Conservation (phyloP, 2,329 filamentous ascomycete species). For the Phialocephala subalpina region DNA sequence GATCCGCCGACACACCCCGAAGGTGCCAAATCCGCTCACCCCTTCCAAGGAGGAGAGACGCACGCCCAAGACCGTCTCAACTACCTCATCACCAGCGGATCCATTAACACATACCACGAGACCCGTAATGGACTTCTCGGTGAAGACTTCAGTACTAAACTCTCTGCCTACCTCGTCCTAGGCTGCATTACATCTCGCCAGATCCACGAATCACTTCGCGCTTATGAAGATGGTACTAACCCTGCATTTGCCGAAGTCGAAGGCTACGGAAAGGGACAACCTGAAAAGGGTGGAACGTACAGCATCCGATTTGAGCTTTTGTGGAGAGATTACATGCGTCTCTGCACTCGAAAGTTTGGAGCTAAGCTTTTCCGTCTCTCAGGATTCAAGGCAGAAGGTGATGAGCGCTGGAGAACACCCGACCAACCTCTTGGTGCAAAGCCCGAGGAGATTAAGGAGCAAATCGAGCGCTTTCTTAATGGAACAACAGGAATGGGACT, state of each 20-base stretch:
- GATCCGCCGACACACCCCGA: slow-evolving; percentile 61
- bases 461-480: slow-evolving; percentile 65
- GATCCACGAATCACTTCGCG: slow-evolving; percentile 71
- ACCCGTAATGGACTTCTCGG: slow-evolving; percentile 78
- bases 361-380: slow-evolving; percentile 67
- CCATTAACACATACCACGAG: slow-evolving; percentile 70
- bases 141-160: slow-evolving; percentile 76
- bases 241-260: slow-evolving; percentile 29
- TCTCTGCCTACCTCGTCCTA: slow-evolving; percentile 76
- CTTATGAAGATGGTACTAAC: slow-evolving; percentile 71
- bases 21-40: slow-evolving; percentile 65
- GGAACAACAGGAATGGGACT: slow-evolving; percentile 79
- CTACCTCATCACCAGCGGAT: slow-evolving; percentile 67
- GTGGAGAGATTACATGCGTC: slow-evolving; percentile 83
- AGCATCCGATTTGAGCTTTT: slow-evolving; percentile 76
- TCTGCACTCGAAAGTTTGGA: slow-evolving; percentile 76
- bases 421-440: slow-evolving; percentile 35
- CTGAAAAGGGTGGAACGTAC: slow-evolving; percentile 76
- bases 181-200: slow-evolving; percentile 78
- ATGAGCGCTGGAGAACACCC: slow-evolving; percentile 43
- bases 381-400: slow-evolving; percentile 64
- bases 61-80: slow-evolving; percentile 64
- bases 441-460: slow-evolving; percentile 53
- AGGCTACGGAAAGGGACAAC: slow-evolving; percentile 66
- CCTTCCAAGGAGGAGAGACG: slow-evolving; percentile 73